A percentile compares a stretch with the other conserved stretches of the same genome.
phyloP scores from a whole-genome alignment of 2,329 filamentous ascomycete genomes.

The Metarhizium anisopliae region DNA sequence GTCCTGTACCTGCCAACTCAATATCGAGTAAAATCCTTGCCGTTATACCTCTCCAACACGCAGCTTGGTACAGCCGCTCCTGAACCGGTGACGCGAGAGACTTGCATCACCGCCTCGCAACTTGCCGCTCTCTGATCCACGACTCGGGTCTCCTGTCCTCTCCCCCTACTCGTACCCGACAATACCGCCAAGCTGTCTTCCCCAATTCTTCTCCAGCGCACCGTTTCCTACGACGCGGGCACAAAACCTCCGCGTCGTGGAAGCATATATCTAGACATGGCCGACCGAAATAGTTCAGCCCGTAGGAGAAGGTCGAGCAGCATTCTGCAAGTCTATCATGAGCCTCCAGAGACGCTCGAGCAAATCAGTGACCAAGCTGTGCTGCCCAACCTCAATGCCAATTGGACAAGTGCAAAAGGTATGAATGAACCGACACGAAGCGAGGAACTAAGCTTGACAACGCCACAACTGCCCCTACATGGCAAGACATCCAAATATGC shows the following conservation, averaged over 20 bases:
- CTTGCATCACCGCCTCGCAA: slow-evolving; percentile 1
- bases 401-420: slow-evolving; percentile 99
- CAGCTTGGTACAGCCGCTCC: not conserved
- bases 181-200: slow-evolving; percentile 97
- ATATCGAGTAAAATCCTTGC: not conserved
- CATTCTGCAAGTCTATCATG: slow-evolving; percentile 85
- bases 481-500: not conserved
- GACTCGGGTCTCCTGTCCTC: slow-evolving; percentile 6
- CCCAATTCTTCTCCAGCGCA: slow-evolving; percentile 74
- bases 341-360: slow-evolving; percentile 92
- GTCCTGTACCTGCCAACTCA: not conserved
- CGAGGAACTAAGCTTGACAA: not conserved
- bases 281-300: slow-evolving; percentile 53
- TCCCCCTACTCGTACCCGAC: slow-evolving; percentile 17
- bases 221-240: slow-evolving; percentile 84
- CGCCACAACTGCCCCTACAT: slow-evolving; percentile 1
- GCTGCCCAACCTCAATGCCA: slow-evolving; percentile 89
- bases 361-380: slow-evolving; percentile 95
- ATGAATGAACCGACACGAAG: slow-evolving; percentile 14
- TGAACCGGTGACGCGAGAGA: slow-evolving; percentile 2
- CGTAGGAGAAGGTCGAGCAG: slow-evolving; percentile 94
- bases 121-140: slow-evolving; percentile 6
- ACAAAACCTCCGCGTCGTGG: slow-evolving; percentile 59
- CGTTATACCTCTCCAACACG: not conserved
- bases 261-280: slow-evolving; percentile 50